These are phyloP conservation scores for Platismatia glauca DNA, from an alignment of 495 filamentous ascomycete species.

Conservation along the genomic window DNA sequence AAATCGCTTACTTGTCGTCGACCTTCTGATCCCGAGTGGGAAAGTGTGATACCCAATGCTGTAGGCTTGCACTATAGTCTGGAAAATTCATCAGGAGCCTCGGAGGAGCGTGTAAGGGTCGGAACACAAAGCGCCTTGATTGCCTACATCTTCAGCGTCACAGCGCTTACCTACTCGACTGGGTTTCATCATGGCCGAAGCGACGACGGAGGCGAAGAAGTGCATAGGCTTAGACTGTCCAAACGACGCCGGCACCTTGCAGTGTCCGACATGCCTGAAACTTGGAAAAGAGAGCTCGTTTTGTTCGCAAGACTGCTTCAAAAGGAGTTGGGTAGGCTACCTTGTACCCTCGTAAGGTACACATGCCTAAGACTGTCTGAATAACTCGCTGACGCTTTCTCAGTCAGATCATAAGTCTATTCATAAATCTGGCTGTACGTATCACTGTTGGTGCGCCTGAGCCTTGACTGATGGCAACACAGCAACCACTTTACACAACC, in stretches of 20 bases:
- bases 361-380: constrained; percentile 13
- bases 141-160: background rate
- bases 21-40: background rate
- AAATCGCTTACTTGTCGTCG: background rate
- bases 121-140: background rate
- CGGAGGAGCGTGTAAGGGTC: background rate
- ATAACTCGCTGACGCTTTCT: constrained; percentile 25
- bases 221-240: constrained; percentile 74
- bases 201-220: constrained; percentile 14
- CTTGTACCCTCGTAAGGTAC: constrained; percentile 29
- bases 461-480: constrained; percentile 77
- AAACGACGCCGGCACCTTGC: constrained; percentile 72
- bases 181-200: constrained; percentile 17
- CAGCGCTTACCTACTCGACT: background rate
- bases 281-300: constrained; percentile 86
- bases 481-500: constrained; percentile 78
- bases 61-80: background rate
- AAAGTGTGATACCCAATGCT: background rate
- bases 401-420: constrained; percentile 77
- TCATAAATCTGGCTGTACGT: constrained; percentile 76
- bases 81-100: background rate
- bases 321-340: constrained; percentile 82
- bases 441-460: constrained; percentile 42
- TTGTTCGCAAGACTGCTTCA: constrained; percentile 98
- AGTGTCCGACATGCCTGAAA: constrained; percentile 93